A percentile compares a stretch with the other conserved stretches of the same genome.
phyloP scores from a whole-genome alignment of 306 rosid genomes.

The Pterocarpus santalinus region DNA sequence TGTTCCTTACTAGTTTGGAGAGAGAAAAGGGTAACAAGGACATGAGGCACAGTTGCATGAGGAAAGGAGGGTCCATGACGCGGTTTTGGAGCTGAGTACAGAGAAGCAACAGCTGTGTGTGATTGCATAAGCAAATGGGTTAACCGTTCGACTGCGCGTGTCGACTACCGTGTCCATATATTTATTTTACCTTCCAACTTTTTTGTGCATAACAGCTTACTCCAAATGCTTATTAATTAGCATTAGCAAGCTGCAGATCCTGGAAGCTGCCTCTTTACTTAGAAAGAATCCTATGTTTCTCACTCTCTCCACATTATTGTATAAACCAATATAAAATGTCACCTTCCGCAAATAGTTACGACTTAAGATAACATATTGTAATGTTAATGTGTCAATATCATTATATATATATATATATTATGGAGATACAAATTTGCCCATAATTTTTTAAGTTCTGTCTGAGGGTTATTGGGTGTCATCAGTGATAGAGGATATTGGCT shows the following conservation, averaged over 20 bases:
- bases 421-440: neutral
- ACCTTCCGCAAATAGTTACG: neutral
- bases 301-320: slow-evolving; percentile 38
- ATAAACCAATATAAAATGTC: neutral
- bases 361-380: slow-evolving; percentile 23
- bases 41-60: slow-evolving; percentile 50
- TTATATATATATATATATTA: neutral
- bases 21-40: slow-evolving; percentile 17
- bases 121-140: slow-evolving; percentile 42
- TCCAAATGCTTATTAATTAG: neutral
- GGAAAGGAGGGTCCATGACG: slow-evolving; percentile 62
- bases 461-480: neutral
- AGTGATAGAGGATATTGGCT: neutral
- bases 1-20: neutral
- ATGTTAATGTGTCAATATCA: neutral
- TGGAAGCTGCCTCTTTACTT: slow-evolving; percentile 64
- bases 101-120: slow-evolving; percentile 80
- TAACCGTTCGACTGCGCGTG: slow-evolving; percentile 51
- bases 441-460: neutral
- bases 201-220: slow-evolving; percentile 50
- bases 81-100: slow-evolving; percentile 82
- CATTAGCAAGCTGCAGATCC: slow-evolving; percentile 47
- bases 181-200: slow-evolving; percentile 29
- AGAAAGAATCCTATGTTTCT: slow-evolving; percentile 58
- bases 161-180: neutral